Evolutionary conservation across 768 basidiomycete species (phyloP), one percentile per base, ranked within the genome.

Genomic region (Saitozyma podzolica): DNA sequence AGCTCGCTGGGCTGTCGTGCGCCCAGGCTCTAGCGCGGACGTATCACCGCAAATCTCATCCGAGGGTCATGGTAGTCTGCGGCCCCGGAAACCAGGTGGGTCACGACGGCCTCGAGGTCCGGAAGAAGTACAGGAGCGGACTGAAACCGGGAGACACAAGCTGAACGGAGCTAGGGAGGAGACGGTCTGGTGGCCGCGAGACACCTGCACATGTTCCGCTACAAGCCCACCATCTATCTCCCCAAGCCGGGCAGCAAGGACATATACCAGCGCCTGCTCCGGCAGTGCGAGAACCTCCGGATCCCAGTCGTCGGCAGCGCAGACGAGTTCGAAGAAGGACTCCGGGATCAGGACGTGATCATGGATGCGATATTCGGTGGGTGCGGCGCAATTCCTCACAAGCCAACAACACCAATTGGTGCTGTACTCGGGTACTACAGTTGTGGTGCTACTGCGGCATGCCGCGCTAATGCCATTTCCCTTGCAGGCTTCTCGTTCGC

Each of bases 171-270:
- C 49, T 57, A 82, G 70, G 89, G 92, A 0, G 96, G 96, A 11
- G 96, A 99, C 80, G 96, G 96, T 4, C 82, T 99, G 0, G 95
- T 97, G 29, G 96, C 96, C 39, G 96, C 96, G 49, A 84, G 95
- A 50, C 96, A 99, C 81, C 85, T 99, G 8, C 87, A 88, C 9
- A 89, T 92, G 86, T 97, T 97, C 78, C 91, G 91, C 3, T 98
- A 96, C 77, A 82, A 84, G 50, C 90, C 94, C 0, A 89, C 86
- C 0, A 85, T 99, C 16, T 97, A 91, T 80, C 88, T 95, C 84
- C 96, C 96, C 6, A 98, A 98, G 90, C 90, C 90, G 9, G 93
- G 93, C 0, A 87, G 87, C 1, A 97, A 97, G 77, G 94, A 96
- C 40, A 89, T 94, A 63, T 97, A 97, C 80, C 82, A 91, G 88